Base-by-base conservation (phyloP, 169 alveolate species). In the Besnoitia besnoiti region DNA sequence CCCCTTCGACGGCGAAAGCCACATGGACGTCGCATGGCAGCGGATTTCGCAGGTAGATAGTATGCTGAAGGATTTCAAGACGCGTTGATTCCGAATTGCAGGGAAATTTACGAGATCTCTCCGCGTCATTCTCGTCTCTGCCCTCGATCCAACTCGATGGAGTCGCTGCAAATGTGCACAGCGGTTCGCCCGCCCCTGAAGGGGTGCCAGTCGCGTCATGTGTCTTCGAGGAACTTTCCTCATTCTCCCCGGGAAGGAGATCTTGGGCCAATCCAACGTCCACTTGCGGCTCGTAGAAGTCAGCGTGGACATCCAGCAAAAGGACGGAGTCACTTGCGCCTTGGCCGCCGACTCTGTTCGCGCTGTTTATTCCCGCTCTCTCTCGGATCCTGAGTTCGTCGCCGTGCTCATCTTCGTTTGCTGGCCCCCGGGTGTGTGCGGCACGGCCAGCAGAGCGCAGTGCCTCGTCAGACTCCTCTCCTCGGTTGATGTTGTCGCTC, bases 11-110 rank as follows among this genome's bases (percentile, higher is more conserved):
- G 7, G 12, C 40, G n/a, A 77, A 35, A 3, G 40, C 30, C 30
- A 39, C 33, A 42, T 77, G 87, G 7, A 77, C 8, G 87, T 77
- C 87, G 55, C 87, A 77, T 8, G 87, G 87, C 40, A 77, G 30
- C 1, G 87, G 87, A 24, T 77, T 77, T 39, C 24, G 49, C 39
- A 77, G 27, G 30, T 77, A 77, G 33, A 77, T 27, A 27, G 55
- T 42, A 39, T 39, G 87, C 16, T 35, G 40, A 40, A 77, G 87
- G 16, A 40, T 35, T 2, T 77, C 59, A 12, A 4, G 87, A 21
- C 82, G 55, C n/a, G 46, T 1, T 33, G 44, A 30, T 37, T 67
- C n/a, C n/a, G n/a, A n/a, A 50, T 19, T 10, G 30, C 62, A 10
- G 62, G 62, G 19, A 19, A 19, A n/a, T n/a, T n/a, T n/a, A n/a